A percentile compares a stretch with the other conserved stretches of the same genome.
These are phyloP conservation scores for Epichloe typhina DNA, from an alignment of 2,329 filamentous ascomycete genomes.

Conservation along the genomic window DNA sequence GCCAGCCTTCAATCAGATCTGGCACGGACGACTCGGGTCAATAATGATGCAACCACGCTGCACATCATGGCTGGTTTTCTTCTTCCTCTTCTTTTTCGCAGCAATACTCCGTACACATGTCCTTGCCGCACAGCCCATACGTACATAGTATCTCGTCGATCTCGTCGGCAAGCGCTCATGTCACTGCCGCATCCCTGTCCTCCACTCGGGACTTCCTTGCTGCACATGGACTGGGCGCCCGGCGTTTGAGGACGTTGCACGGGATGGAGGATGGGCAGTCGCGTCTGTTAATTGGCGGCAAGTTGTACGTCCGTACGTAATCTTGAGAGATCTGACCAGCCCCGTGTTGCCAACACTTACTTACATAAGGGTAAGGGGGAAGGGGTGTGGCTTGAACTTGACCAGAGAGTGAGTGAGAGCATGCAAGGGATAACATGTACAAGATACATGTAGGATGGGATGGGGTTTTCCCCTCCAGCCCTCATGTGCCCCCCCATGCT, in stretches of 20 bases:
- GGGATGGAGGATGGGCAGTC: not conserved
- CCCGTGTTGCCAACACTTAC: constrained; percentile 1
- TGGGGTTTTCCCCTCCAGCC: no score
- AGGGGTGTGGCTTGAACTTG: not conserved
- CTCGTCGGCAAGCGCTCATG: not conserved
- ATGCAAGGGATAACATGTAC: not conserved
- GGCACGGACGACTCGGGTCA: not conserved
- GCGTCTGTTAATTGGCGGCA: not conserved
- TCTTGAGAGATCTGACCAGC: constrained; percentile 3
- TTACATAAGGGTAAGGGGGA: not conserved
- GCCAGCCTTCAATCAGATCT: constrained; percentile 1
- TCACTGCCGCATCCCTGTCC: no score
- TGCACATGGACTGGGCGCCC: not conserved
- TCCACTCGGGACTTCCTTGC: not conserved
- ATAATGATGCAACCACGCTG: not conserved
- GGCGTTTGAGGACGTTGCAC: not conserved
- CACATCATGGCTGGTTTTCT: not conserved
- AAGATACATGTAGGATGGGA: not conserved
- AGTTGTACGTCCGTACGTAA: constrained; percentile 1
- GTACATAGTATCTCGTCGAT: not conserved
- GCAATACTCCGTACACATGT: no score
- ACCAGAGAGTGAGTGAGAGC: not conserved
- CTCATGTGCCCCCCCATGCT: no score
- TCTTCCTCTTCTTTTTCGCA: not conserved
- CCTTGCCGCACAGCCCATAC: no score